These are phyloP conservation scores for Agrocybe praecox DNA, from an alignment of 768 basidiomycete species.

Conservation along the genomic window DNA sequence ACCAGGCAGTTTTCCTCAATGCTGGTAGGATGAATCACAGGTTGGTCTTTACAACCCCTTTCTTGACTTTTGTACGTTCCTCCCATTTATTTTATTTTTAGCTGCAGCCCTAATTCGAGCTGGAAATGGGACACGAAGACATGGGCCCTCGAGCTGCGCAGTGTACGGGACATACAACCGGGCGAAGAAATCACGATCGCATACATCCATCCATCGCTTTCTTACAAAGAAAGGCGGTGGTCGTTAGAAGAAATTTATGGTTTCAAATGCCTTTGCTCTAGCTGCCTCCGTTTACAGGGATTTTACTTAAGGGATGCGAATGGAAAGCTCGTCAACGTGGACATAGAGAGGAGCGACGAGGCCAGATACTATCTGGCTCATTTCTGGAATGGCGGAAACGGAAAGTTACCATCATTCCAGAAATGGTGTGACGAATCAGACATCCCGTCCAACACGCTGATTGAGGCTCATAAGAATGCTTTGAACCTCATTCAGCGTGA, in stretches of 20 bases:
- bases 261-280: slow-evolving; percentile 34
- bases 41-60: slow-evolving; percentile 16
- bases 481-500: slow-evolving; percentile 32
- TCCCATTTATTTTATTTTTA: slow-evolving; percentile 7
- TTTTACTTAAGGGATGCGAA: no score
- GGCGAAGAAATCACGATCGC: slow-evolving; percentile 41
- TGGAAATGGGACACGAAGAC: slow-evolving; percentile 37
- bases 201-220: slow-evolving; percentile 28
- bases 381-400: slow-evolving; percentile 20
- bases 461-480: slow-evolving; percentile 32
- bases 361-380: slow-evolving; percentile 26
- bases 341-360: slow-evolving; percentile 26
- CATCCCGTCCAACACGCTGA: slow-evolving; percentile 28
- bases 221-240: slow-evolving; percentile 22
- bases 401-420: slow-evolving; percentile 29
- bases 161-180: slow-evolving; percentile 32
- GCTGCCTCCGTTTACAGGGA: slow-evolving; percentile 21
- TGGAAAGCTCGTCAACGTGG: neutral
- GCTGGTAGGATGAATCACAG: slow-evolving; percentile 43
- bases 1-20: slow-evolving; percentile 38
- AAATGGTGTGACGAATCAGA: slow-evolving; percentile 32
- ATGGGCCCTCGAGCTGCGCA: slow-evolving; percentile 33
- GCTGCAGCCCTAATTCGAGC: slow-evolving; percentile 41
- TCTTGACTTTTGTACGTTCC: neutral
- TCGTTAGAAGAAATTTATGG: slow-evolving; percentile 24